These are phyloP conservation scores for Orbilia ellipsospora DNA, from an alignment of 2,329 filamentous ascomycete species.

Conservation along the genomic window DNA sequence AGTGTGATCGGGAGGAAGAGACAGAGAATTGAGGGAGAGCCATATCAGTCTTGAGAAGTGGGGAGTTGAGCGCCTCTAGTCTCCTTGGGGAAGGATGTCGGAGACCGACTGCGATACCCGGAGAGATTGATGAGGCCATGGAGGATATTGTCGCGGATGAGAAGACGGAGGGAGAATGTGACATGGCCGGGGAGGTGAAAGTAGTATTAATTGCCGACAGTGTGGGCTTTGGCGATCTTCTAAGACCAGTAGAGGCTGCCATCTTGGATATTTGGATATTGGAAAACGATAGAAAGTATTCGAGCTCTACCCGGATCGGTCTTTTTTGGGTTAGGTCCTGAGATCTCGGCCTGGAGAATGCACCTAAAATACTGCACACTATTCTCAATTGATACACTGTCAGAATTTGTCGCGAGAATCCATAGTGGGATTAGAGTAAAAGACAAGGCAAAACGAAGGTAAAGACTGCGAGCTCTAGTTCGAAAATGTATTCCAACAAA, in stretches of 20 bases:
- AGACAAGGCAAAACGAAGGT: too few species aligned
- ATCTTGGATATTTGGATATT: conserved; percentile 22
- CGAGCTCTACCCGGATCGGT: neutral
- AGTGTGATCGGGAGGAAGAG: conserved; percentile 6
- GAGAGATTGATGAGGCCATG: conserved; percentile 51
- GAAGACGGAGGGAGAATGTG: conserved; percentile 47
- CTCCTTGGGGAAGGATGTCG: conserved; percentile 50
- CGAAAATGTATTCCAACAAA: too few species aligned
- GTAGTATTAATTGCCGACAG: conserved; percentile 53
- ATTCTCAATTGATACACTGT: too few species aligned
- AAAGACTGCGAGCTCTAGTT: too few species aligned
- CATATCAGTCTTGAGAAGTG: conserved; percentile 47
- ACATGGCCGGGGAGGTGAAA: conserved; percentile 44
- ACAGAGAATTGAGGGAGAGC: conserved; percentile 16
- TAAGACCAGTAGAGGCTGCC: conserved; percentile 30
- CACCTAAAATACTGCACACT: too few species aligned
- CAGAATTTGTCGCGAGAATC: too few species aligned
- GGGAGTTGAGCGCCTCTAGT: conserved; percentile 49
- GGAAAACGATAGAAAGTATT: neutral
- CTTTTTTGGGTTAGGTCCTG: neutral
- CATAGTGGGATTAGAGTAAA: too few species aligned
- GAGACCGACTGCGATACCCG: conserved; percentile 30
- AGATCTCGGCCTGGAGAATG: conserved; percentile 38
- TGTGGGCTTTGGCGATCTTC: conserved; percentile 44
- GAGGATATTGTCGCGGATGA: conserved; percentile 54